These are phyloP conservation scores for Trichoderma polysporum DNA, from an alignment of 2,329 filamentous ascomycete species.

Conservation along the genomic window DNA sequence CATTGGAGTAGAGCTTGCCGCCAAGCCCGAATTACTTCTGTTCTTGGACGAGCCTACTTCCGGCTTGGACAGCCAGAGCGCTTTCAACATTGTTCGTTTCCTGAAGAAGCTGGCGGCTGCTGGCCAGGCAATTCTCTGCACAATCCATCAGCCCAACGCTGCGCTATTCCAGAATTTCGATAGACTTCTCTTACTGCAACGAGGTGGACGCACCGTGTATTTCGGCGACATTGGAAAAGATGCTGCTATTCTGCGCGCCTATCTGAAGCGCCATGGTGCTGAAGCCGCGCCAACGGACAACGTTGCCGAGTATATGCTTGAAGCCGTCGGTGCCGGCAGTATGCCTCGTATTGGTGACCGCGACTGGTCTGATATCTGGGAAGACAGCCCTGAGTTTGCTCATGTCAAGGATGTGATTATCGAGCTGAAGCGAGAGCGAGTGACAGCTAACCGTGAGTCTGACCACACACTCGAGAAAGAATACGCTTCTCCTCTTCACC, in stretches of 20 bases:
- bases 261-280: slow-evolving; percentile 60
- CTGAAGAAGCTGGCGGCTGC: slow-evolving; percentile 74
- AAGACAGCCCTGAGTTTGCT: slow-evolving; percentile 67
- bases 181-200: slow-evolving; percentile 73
- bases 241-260: slow-evolving; percentile 66
- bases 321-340: slow-evolving; percentile 76
- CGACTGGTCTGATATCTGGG: slow-evolving; percentile 82
- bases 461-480: slow-evolving; percentile 64
- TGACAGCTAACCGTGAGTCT: slow-evolving; percentile 38
- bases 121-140: slow-evolving; percentile 85
- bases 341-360: slow-evolving; percentile 68
- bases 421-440: slow-evolving; percentile 63
- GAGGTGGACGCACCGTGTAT: slow-evolving; percentile 79
- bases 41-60: slow-evolving; percentile 80
- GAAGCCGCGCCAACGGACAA: slow-evolving; percentile 56
- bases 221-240: slow-evolving; percentile 82
- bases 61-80: slow-evolving; percentile 62
- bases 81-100: slow-evolving; percentile 76
- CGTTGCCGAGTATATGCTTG: slow-evolving; percentile 78
- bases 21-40: slow-evolving; percentile 73
- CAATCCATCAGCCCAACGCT: slow-evolving; percentile 87
- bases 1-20: slow-evolving; percentile 85
- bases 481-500: slow-evolving; percentile 75
- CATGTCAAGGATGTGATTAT: slow-evolving; percentile 65
- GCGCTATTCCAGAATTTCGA: slow-evolving; percentile 88